Conservation (phyloP, 139 green algal species). For the Tetraselmis chui region DNA sequence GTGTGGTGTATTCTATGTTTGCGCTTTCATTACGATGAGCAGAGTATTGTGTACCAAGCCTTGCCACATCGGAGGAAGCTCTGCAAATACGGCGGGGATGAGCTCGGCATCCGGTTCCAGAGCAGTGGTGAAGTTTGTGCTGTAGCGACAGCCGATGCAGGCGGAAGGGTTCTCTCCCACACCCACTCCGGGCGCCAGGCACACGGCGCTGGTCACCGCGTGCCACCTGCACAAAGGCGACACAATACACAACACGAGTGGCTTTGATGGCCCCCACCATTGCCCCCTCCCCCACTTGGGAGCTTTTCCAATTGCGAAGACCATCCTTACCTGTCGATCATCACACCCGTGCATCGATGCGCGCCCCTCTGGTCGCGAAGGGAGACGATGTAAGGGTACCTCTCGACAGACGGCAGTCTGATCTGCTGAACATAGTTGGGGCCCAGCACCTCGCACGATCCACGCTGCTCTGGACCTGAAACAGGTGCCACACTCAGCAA, state of each 20-base stretch:
- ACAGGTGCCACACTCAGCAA: no score
- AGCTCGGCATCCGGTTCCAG: background rate
- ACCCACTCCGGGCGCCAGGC: background rate
- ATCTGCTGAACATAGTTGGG: background rate
- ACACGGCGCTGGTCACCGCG: background rate
- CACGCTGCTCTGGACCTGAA: no score
- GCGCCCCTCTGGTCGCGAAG: background rate
- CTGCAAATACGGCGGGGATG: background rate
- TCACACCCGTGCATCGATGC: background rate
- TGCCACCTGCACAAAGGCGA: no score
- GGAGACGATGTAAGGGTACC: background rate
- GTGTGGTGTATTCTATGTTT: no score
- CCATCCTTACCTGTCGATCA: background rate
- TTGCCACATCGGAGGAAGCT: background rate
- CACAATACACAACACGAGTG: no score
- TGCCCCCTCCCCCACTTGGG: no score
- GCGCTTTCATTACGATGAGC: no score
- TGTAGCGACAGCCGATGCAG: background rate
- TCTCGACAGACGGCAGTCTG: background rate
- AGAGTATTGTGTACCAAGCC: no score
- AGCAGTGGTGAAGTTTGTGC: background rate
- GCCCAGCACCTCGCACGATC: background rate
- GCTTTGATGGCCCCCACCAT: no score
- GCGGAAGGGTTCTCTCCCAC: background rate
- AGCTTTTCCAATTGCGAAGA: no score